phyloP scores from a whole-genome alignment of 139 green algal genomes.

The Chlamydomonas incerta region DNA sequence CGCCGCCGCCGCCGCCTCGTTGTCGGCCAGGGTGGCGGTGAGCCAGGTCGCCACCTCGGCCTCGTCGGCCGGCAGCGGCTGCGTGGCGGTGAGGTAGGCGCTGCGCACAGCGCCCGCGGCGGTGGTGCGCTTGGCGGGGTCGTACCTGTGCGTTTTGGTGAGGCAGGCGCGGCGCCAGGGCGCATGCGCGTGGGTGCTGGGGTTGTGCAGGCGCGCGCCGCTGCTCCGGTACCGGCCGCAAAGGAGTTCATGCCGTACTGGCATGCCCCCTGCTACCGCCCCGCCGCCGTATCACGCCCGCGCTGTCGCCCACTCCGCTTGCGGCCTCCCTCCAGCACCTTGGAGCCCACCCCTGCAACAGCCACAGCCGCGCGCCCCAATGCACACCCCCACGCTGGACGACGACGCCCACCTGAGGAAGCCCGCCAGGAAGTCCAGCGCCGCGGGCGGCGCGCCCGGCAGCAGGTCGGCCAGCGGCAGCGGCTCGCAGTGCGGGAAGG shows the following conservation, averaged over 20 bases:
- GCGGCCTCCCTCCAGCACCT: no score
- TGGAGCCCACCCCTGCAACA: no score
- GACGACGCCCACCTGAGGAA: conserved; percentile 38
- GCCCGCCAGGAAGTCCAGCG: conserved; percentile 13
- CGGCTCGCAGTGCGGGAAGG: conserved; percentile 26
- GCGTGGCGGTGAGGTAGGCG: conserved; percentile 16
- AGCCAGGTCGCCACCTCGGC: conserved; percentile 16
- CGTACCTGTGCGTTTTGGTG: conserved; percentile 27
- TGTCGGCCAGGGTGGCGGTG: background rate
- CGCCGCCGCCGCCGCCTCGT: background rate
- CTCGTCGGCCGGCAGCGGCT: conserved; percentile 17
- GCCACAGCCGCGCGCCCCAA: no score
- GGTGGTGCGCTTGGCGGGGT: conserved; percentile 39
- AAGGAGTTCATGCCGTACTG: no score
- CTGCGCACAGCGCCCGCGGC: background rate
- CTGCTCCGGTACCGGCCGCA: no score
- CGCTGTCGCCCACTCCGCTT: no score
- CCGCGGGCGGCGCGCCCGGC: conserved; percentile 3
- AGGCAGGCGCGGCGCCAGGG: no score
- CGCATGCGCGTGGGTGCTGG: no score
- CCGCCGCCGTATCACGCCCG: no score
- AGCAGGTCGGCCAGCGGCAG: conserved; percentile 28
- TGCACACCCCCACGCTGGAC: no score
- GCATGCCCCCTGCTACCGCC: no score
- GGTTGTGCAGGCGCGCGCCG: no score